Base-by-base conservation (phyloP, 495 filamentous ascomycete genomes). In the Hypoxylon rickii region DNA sequence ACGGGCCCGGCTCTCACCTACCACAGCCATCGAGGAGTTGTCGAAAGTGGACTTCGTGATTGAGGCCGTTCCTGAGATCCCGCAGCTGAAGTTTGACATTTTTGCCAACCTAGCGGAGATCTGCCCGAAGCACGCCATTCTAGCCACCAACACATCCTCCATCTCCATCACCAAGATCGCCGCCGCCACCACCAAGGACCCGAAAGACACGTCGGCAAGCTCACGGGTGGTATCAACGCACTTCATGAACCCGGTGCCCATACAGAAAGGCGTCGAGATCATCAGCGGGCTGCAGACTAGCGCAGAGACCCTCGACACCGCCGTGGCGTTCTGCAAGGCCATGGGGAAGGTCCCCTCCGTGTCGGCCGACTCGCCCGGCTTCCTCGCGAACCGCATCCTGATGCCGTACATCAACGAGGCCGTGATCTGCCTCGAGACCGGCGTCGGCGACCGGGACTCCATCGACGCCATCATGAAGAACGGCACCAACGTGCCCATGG, bases 381-480 rank as follows among this genome's bases (percentile, higher is more conserved):
- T 99, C 76, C 75, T 99, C 2, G 95, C 94, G 12, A 99, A 99
- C 65, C 80, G 94, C 8, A 97, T 99, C 43, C 75, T 99, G 57
- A 97, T 99, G 94, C 94, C 94, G 0, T 99, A 99, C 69, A 96
- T 99, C 76, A 99, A 99, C 70, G 94, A 99, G 75, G 94, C 94
- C 2, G 79, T 99, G 31, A 96, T 96, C 52, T 99, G 94, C 72
- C 77, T 99, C 5, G 94, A 99, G 70, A 97, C 94, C 1, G 89
- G 89, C 1, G 83, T 99, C 1, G 94, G 95, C 12, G 76, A 77
- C 47, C 86, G 87, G 48, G 90, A 97, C 51, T 87, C 92, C 58
- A 97, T 99, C 52, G 94, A 99, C 68, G 87, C 78, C 53, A 97
- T 96, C 63, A 99, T 99, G 94, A 97, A 96, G 83, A 96, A 96